Conservation (phyloP, 768 basidiomycete species). For the Macrolepiota dolichaula region DNA sequence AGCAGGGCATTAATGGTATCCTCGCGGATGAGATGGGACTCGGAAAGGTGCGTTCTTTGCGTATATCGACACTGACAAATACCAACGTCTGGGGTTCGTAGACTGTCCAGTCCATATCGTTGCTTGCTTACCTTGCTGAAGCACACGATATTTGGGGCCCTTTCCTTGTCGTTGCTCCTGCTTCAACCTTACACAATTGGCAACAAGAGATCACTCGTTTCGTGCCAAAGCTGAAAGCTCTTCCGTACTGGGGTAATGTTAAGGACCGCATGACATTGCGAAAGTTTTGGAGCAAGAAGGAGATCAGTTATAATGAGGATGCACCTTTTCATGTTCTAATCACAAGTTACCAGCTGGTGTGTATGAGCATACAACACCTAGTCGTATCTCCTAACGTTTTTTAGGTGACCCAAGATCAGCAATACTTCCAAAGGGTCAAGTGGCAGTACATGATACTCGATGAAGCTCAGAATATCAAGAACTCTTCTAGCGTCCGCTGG, state of each 20-base stretch:
- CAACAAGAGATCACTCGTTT: slow-evolving; percentile 97
- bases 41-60: slow-evolving; percentile 55
- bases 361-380: slow-evolving; percentile 23
- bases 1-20: slow-evolving; percentile 99
- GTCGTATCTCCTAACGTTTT: background rate
- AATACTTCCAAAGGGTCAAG: slow-evolving; percentile 95
- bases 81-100: slow-evolving; percentile 23
- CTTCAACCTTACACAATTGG: slow-evolving; percentile 98
- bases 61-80: background rate
- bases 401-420: slow-evolving; percentile 93
- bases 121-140: slow-evolving; percentile 94
- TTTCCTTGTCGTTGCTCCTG: slow-evolving; percentile 96
- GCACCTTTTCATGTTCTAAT: slow-evolving; percentile 96
- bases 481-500: slow-evolving; percentile 93
- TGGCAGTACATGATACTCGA: slow-evolving; percentile 99
- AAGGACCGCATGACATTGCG: slow-evolving; percentile 93
- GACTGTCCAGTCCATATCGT: slow-evolving; percentile 97
- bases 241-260: slow-evolving; percentile 98
- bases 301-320: slow-evolving; percentile 91
- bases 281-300: slow-evolving; percentile 98
- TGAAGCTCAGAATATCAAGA: slow-evolving; percentile 99
- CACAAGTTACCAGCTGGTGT: slow-evolving; percentile 92
- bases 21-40: slow-evolving; percentile 99
- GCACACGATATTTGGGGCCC: slow-evolving; percentile 99
- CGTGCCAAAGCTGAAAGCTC: slow-evolving; percentile 87